Percentiles rank a stretch among this genome's conserved stretches.
Conservation (phyloP, 495 filamentous ascomycete genomes). For the Tuber calosporum region DNA sequence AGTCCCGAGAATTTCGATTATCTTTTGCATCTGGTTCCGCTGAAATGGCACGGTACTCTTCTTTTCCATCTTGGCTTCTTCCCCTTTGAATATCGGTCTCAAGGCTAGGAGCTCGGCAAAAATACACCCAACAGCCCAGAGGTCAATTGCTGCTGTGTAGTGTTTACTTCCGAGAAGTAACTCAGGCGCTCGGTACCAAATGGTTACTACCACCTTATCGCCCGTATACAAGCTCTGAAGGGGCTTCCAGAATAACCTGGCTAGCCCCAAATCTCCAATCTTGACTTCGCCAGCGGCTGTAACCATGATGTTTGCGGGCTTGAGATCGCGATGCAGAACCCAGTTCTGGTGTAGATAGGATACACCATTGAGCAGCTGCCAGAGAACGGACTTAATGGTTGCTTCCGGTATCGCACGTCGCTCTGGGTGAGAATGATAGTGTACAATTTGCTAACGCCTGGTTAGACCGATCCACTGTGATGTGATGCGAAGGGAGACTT, state of each 20-base stretch:
- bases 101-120: constrained; percentile 89
- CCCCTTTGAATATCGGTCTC: constrained; percentile 94
- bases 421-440: constrained; percentile 86
- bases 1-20: constrained; percentile 87
- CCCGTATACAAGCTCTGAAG: constrained; percentile 83
- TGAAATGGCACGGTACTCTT: constrained; percentile 97
- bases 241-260: constrained; percentile 87
- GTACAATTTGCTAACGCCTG: constrained; percentile 67
- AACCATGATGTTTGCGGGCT: constrained; percentile 98
- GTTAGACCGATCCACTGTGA: neutral
- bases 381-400: constrained; percentile 85
- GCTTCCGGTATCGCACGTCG: constrained; percentile 78
- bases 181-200: constrained; percentile 98
- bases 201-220: constrained; percentile 98
- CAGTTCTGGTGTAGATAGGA: constrained; percentile 94
- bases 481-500: neutral
- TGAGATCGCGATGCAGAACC: constrained; percentile 94
- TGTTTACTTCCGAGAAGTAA: constrained; percentile 82
- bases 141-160: constrained; percentile 92
- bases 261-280: constrained; percentile 87
- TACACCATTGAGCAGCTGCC: constrained; percentile 87
- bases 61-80: constrained; percentile 97
- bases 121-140: constrained; percentile 97
- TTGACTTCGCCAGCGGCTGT: constrained; percentile 82
- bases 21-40: constrained; percentile 97